A percentile compares a stretch with the other conserved stretches of the same genome.
Conservation (phyloP, 169 alveolate species). For the Babesia ovis region DNA sequence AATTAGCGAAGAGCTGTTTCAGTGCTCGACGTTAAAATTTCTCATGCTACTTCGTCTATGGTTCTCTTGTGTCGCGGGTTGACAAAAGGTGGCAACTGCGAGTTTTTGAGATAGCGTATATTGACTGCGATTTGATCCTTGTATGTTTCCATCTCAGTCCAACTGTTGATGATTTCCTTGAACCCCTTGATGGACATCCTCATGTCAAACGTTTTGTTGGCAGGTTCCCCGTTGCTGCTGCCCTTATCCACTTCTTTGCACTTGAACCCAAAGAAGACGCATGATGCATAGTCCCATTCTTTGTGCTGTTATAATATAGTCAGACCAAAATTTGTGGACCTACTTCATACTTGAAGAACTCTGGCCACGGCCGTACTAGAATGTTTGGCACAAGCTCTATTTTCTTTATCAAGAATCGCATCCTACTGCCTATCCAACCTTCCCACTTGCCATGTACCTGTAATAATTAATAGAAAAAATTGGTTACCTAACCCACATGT, state of each 20-base stretch:
- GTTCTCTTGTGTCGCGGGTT: conserved; percentile 44
- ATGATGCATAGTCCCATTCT: conserved; percentile 68
- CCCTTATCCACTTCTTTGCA: conserved; percentile 7
- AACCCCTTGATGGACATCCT: conserved; percentile 59
- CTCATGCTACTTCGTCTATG: conserved; percentile 23
- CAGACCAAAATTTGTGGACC: neutral
- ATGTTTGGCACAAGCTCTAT: conserved; percentile 77
- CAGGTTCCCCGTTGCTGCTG: neutral
- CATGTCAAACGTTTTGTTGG: conserved; percentile 56
- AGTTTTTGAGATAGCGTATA: conserved; percentile 50
- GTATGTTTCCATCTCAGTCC: conserved; percentile 64
- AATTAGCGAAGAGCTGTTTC: neutral
- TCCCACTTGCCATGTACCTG: conserved; percentile 78
- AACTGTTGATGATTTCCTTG: conserved; percentile 60
- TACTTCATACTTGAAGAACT: conserved; percentile 64
- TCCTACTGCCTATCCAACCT: conserved; percentile 85
- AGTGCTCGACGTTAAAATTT: too few relatives aligned
- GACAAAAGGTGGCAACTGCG: conserved; percentile 61
- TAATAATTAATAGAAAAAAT: neutral
- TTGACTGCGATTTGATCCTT: conserved; percentile 59
- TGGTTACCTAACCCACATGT: conserved; percentile 50
- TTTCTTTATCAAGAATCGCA: conserved; percentile 78
- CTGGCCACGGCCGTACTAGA: conserved; percentile 82
- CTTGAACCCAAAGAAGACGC: conserved; percentile 67
- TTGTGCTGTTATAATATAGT: conserved; percentile 13